Conservation (phyloP, 768 basidiomycete genomes). For the Suillus tomentosus region DNA sequence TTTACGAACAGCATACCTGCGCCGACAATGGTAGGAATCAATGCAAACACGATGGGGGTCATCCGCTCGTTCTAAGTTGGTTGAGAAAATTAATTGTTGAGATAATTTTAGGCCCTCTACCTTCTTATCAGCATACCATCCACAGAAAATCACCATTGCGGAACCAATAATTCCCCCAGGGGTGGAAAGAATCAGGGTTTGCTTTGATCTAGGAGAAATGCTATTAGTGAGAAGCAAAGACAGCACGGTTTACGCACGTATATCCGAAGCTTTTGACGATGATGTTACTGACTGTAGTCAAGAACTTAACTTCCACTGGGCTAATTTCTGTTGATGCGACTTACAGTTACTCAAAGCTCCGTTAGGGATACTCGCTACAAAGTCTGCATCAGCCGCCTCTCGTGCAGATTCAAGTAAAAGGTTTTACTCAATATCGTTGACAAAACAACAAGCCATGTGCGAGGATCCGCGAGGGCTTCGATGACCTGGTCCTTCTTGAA, state of each 20-base stretch:
- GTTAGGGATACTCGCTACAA: constrained; percentile 63
- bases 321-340: constrained; percentile 21
- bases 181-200: constrained; percentile 60
- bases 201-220: constrained; percentile 47
- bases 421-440: constrained; percentile 55
- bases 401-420: not conserved
- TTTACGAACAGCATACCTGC: constrained; percentile 37
- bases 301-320: not conserved
- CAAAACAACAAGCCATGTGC: constrained; percentile 65
- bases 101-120: constrained; percentile 27
- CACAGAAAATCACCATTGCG: constrained; percentile 50
- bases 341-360: constrained; percentile 64
- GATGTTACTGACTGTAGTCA: constrained; percentile 53
- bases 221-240: not conserved
- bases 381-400: constrained; percentile 12
- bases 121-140: constrained; percentile 69
- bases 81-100: not conserved
- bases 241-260: constrained; percentile 41
- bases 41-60: constrained; percentile 58
- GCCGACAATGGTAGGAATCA: constrained; percentile 62
- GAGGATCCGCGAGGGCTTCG: constrained; percentile 57
- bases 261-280: constrained; percentile 68
- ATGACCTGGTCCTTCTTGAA: constrained; percentile 59
- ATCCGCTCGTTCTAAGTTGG: constrained; percentile 53
- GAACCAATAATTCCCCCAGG: constrained; percentile 56